These are phyloP conservation scores for Medicago truncatula DNA, from an alignment of 306 rosid genomes.

Conservation along the genomic window MtrunA17r5.0-ANR NC_053048.1:37062501-37063000, in stretches of 20 bases:
- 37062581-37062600: constrained; percentile 29
- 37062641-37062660: neutral
- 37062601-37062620: constrained; percentile 34
- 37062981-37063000: no score
- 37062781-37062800: constrained; percentile 43
- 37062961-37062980: no score
- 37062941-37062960: neutral
- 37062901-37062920: constrained; percentile 30
- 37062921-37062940: neutral
- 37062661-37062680: constrained; percentile 6
- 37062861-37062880: constrained; percentile 24
- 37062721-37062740: constrained; percentile 11
- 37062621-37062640: neutral
- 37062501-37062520: no score
- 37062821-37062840: constrained; percentile 38
- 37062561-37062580: neutral
- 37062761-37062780: neutral
- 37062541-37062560: neutral
- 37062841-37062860: constrained; percentile 36
- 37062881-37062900: neutral
- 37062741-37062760: constrained; percentile 26
- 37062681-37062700: constrained; percentile 29
- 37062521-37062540: no score
- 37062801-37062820: neutral
- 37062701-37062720: constrained; percentile 36